Evolutionary conservation across 805 yeast species (phyloP).

Genomic region (Lipomyces sp.): DNA sequence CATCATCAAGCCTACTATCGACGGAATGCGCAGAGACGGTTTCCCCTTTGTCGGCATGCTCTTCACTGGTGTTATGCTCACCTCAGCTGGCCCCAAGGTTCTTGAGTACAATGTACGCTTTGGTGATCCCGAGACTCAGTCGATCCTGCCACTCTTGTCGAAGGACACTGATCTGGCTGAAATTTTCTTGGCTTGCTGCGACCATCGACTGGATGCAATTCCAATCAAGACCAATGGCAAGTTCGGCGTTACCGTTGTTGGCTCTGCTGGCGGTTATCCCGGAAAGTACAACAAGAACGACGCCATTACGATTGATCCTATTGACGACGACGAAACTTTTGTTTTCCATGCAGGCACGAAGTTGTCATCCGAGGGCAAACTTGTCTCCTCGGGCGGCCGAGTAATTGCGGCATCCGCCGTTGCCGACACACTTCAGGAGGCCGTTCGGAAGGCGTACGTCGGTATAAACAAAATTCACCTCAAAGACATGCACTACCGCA

Average conservation of each 20-base stretch:
- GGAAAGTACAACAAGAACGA: constrained; percentile 83
- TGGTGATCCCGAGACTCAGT: constrained; percentile 99
- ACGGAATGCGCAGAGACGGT: constrained; percentile 94
- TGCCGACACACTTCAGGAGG: constrained; percentile 68
- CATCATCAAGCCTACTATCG: constrained; percentile 87
- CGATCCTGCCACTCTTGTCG: constrained; percentile 81
- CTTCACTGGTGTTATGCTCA: constrained; percentile 91
- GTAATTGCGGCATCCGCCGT: constrained; percentile 92
- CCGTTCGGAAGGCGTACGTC: constrained; percentile 79
- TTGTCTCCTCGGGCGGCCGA: constrained; percentile 92
- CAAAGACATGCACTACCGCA: constrained; percentile 75
- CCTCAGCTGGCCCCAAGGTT: constrained; percentile 87
- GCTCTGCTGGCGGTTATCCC: constrained; percentile 98
- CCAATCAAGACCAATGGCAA: constrained; percentile 49
- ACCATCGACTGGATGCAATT: constrained; percentile 87
- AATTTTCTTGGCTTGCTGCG: constrained; percentile 88
- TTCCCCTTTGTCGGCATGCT: constrained; percentile 93
- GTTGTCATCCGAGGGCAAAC: constrained; percentile 47
- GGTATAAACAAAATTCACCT: constrained; percentile 79
- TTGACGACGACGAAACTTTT: constrained; percentile 50
- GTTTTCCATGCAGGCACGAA: constrained; percentile 98
- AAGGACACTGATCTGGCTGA: constrained; percentile 89
- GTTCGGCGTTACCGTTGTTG: constrained; percentile 86
- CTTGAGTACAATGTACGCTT: constrained; percentile 96
- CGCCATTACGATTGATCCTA: constrained; percentile 57